phyloP scores from a whole-genome alignment of 176 grass and related monocot genomes.

The Oryza nivara region DNA sequence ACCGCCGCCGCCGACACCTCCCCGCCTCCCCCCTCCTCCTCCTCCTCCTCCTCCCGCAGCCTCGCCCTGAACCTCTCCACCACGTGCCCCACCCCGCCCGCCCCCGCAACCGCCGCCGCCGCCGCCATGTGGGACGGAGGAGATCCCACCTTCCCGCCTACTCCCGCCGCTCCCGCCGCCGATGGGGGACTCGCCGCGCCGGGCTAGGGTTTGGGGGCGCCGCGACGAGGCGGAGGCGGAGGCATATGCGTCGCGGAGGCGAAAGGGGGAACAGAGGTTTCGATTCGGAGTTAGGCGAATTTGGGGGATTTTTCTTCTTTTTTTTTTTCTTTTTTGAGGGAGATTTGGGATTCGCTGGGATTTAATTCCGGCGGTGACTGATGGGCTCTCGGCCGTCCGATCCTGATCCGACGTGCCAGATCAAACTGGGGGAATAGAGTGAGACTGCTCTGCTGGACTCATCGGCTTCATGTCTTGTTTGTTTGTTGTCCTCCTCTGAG shows the following conservation, averaged over 20 bases:
- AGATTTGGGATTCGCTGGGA: conserved; percentile 1
- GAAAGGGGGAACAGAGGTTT: not conserved
- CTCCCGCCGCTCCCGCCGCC: not conserved
- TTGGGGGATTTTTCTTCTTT: not conserved
- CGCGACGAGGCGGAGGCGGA: conserved; percentile 31
- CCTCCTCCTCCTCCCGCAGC: conserved; percentile 56
- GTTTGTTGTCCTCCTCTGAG: not conserved
- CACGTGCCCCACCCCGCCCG: conserved; percentile 39
- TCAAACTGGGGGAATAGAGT: not conserved
- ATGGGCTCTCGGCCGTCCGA: not conserved
- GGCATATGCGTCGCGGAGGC: not conserved
- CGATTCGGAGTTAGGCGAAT: conserved; percentile 16
- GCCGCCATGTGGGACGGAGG: not conserved
- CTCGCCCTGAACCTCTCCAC: conserved; percentile 64
- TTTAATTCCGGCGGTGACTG: not conserved
- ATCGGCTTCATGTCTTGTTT: not conserved
- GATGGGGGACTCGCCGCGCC: not conserved
- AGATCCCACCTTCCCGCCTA: conserved; percentile 12
- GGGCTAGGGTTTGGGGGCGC: conserved; percentile 52
- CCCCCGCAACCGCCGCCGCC: conserved; percentile 28
- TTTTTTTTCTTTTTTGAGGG: too few relatives aligned
- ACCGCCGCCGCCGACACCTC: conserved; percentile 45
- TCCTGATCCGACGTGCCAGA: not conserved
- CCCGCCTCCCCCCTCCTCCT: conserved; percentile 46
- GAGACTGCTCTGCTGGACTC: too few relatives aligned